Percentiles rank a stretch among this genome's conserved stretches.
Evolutionary conservation across 2,329 filamentous ascomycete species (phyloP).

Genomic region (Scolecobasidium constrictum): DNA sequence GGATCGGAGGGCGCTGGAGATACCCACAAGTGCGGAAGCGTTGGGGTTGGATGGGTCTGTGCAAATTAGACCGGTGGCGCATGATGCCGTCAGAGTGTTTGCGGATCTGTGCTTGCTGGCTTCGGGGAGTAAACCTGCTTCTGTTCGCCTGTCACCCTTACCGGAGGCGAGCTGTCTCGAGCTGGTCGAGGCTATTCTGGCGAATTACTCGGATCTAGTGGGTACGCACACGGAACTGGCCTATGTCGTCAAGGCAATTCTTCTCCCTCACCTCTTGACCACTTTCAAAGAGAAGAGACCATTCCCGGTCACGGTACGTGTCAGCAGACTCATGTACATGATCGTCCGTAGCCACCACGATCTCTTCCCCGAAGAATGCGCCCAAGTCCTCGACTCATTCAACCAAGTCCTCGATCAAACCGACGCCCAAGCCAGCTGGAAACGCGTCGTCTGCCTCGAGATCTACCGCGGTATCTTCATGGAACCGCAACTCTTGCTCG

Average conservation of each 20-base stretch:
- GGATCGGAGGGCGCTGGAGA: conserved; percentile 53
- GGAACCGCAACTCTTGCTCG: conserved; percentile 65
- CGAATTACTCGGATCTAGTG: conserved; percentile 76
- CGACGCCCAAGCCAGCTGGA: conserved; percentile 70
- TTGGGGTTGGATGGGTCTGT: conserved; percentile 54
- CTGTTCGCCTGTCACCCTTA: conserved; percentile 67
- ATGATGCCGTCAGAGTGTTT: conserved; percentile 79
- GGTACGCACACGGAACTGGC: conserved; percentile 68
- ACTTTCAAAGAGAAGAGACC: conserved; percentile 66
- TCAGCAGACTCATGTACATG: conserved; percentile 73
- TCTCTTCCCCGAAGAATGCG: conserved; percentile 67
- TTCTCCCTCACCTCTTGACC: conserved; percentile 75
- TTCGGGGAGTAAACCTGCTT: conserved; percentile 73
- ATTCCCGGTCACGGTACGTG: conserved; percentile 73
- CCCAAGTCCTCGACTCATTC: conserved; percentile 69
- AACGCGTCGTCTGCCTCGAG: conserved; percentile 81
- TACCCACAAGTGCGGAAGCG: conserved; percentile 54
- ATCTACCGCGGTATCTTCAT: conserved; percentile 78
- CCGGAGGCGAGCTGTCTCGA: conserved; percentile 80
- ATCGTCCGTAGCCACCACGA: conserved; percentile 68
- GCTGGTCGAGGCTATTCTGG: conserved; percentile 80
- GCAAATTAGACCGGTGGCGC: conserved; percentile 60
- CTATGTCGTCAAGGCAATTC: conserved; percentile 60
- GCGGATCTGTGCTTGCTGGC: conserved; percentile 83
- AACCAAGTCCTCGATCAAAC: conserved; percentile 74